Base-by-base conservation (phyloP, 306 rosid species). In the Begonia peltatifolia region DNA sequence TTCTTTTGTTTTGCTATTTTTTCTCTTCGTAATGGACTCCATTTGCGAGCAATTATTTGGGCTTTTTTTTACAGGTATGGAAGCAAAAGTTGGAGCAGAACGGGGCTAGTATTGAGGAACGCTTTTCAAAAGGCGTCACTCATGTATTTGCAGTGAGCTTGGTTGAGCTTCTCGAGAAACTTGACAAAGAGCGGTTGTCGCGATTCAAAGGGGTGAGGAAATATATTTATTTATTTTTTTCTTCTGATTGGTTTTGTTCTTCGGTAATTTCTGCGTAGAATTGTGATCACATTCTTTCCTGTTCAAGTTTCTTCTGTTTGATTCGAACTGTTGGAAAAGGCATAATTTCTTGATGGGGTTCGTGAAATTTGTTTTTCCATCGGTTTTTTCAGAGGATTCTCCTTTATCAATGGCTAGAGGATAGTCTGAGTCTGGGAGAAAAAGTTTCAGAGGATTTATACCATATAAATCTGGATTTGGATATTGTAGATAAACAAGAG, bases 401-500 rank as follows among this genome's bases (percentile, higher is more conserved):
- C 49, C 70, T 66, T 35, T 82, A 78, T 65, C 92, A 76, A 43
- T 85, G 97, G 97, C 64, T 90, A 49, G 92, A 85, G 59, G 97
- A 85, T 57, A 64, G 95, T 69, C 75, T 89, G 77, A 82, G 77
- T 60, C 64, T 81, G 43, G 95, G 90, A 46, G 85, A 78, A 74
- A 78, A 72, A 64, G 69, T 65, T 13, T 69, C 82, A 12, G 90
- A 85, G 76, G 87, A 80, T 62, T 59, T 67, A 69, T 82, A 80
- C 65, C 25, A 42, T 58, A 55, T 82, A 25, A 75, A 74, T 50
- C 57, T 69, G 70, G 84, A 63, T 41, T 51, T 65, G 9, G 71
- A 54, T 52, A 72, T 49, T 46, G 72, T 66, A 58, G 52, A 55
- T 47, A 61, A 50, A 47, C 53, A 53, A 47, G 76, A 73, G 3